Conservation (phyloP, 2,329 filamentous ascomycete genomes). For the Ramularia endophylla region DNA sequence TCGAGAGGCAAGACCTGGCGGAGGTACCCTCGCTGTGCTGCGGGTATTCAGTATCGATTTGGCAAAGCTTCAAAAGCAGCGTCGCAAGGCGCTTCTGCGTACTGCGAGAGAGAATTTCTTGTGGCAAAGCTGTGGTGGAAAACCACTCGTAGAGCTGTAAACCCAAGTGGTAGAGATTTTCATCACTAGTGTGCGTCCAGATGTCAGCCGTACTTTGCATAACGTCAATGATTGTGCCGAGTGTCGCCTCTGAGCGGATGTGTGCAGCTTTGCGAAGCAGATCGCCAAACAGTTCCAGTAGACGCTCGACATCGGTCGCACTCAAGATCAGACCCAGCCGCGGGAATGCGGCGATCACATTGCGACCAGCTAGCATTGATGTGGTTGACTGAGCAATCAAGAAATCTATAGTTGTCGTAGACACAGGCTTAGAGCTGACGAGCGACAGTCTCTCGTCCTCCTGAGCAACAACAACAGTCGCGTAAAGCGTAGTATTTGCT, state of each 20-base stretch:
- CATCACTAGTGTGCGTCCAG: conserved; percentile 55
- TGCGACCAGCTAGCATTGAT: conserved; percentile 21
- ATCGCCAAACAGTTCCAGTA: conserved; percentile 46
- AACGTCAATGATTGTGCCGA: conserved; percentile 61
- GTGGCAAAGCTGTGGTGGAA: conserved; percentile 59
- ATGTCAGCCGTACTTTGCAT: conserved; percentile 57
- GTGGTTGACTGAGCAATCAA: conserved; percentile 19
- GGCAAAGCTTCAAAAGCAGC: conserved; percentile 66
- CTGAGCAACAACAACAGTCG: conserved; percentile 9
- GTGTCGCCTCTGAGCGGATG: conserved; percentile 67
- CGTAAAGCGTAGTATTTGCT: conserved; percentile 19
- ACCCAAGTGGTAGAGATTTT: conserved; percentile 59
- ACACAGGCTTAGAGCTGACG: conserved; percentile 3
- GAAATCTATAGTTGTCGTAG: conserved; percentile 17
- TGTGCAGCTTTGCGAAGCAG: conserved; percentile 51
- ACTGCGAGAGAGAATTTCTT: conserved; percentile 62
- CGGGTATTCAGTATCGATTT: conserved; percentile 61
- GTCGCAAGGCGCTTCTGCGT: conserved; percentile 62
- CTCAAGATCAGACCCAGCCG: conserved; percentile 21
- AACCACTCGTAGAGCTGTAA: conserved; percentile 77
- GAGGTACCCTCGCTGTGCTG: conserved; percentile 49
- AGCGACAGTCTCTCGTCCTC: not conserved
- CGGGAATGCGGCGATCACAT: conserved; percentile 20
- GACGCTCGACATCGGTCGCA: conserved; percentile 33
- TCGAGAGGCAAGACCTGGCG: conserved; percentile 50